phyloP scores from a whole-genome alignment of 352 stramenopile genomes.

The Thalassiosira mediterranea region DNA sequence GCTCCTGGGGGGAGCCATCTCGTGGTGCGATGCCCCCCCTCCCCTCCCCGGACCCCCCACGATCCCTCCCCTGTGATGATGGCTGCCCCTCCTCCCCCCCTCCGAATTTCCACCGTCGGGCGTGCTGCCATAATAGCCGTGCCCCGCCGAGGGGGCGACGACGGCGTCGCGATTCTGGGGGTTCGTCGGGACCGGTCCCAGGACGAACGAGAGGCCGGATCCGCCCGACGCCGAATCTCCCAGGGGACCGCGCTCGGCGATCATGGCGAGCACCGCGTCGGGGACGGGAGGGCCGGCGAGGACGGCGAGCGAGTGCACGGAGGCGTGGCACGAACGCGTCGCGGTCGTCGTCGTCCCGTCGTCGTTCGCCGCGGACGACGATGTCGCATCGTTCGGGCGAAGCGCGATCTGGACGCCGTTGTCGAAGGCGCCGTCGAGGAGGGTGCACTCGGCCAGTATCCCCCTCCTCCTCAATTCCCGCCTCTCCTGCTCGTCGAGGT shows the following conservation, averaged over 20 bases:
- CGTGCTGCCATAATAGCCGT: conserved; percentile 56
- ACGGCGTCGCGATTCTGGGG: conserved; percentile 62
- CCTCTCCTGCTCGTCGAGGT: conserved; percentile 43
- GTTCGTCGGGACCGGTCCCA: conserved; percentile 54
- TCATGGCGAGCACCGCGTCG: conserved; percentile 47
- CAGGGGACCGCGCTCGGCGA: conserved; percentile 57
- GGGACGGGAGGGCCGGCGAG: conserved; percentile 43
- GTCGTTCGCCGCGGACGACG: conserved; percentile 1
- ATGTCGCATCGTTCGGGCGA: not conserved
- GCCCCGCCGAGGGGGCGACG: conserved; percentile 37
- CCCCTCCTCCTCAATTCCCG: conserved; percentile 30
- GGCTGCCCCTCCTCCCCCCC: not conserved
- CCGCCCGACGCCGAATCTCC: conserved; percentile 36
- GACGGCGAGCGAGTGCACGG: conserved; percentile 53
- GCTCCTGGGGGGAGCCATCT: conserved; percentile 39
- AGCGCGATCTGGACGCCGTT: conserved; percentile 39
- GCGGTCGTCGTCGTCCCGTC: not conserved
- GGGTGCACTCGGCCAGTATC: conserved; percentile 54
- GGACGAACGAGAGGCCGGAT: conserved; percentile 43
- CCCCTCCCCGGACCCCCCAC: conserved; percentile 7
- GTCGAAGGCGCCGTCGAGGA: conserved; percentile 57
- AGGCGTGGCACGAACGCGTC: conserved; percentile 25
- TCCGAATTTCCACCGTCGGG: conserved; percentile 2
- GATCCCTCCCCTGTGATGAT: conserved; percentile 7
- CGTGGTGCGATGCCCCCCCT: not conserved